Evolutionary conservation across 1,284 basidiomycete species (phyloP).

Genomic region (Rhodotorula sp.): DNA sequence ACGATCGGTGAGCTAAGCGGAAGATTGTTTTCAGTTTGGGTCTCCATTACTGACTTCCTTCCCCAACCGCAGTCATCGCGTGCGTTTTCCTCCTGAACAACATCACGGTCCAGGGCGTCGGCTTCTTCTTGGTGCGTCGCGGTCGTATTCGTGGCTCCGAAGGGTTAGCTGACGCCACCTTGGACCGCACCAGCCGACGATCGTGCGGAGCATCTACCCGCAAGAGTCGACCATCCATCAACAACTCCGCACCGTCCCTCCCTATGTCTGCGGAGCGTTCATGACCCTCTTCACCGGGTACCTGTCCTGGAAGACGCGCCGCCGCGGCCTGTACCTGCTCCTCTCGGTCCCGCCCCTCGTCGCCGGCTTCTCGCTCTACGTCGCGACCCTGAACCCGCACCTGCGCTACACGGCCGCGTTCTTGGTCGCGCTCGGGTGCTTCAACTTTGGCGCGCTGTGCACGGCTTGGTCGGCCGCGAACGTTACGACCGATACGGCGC

Average conservation of each 20-base stretch:
- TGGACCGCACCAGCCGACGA: no score
- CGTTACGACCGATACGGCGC: slow-evolving; percentile 45
- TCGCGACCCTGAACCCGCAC: slow-evolving; percentile 25
- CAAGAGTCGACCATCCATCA: slow-evolving; percentile 45
- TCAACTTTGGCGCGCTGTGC: slow-evolving; percentile 46
- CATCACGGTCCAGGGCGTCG: slow-evolving; percentile 45
- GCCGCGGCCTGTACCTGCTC: slow-evolving; percentile 45
- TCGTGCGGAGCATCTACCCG: slow-evolving; percentile 51
- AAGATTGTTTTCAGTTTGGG: background rate
- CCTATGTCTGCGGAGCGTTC: slow-evolving; percentile 42
- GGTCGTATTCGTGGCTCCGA: no score
- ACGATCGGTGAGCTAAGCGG: slow-evolving; percentile 22
- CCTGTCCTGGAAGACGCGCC: slow-evolving; percentile 47
- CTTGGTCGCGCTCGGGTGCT: slow-evolving; percentile 46
- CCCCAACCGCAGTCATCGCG: slow-evolving; percentile 27
- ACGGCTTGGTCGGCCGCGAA: slow-evolving; percentile 42
- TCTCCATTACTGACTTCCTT: no score
- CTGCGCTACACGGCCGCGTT: slow-evolving; percentile 45
- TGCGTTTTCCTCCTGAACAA: slow-evolving; percentile 48
- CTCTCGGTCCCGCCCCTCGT: slow-evolving; percentile 45
- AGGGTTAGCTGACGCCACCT: no score
- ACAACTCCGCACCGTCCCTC: slow-evolving; percentile 50
- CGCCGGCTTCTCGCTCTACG: background rate
- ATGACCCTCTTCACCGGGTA: slow-evolving; percentile 39
- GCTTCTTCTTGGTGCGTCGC: slow-evolving; percentile 4